phyloP scores from a whole-genome alignment of 2,329 filamentous ascomycete species.

The Acarospora socialis region DNA sequence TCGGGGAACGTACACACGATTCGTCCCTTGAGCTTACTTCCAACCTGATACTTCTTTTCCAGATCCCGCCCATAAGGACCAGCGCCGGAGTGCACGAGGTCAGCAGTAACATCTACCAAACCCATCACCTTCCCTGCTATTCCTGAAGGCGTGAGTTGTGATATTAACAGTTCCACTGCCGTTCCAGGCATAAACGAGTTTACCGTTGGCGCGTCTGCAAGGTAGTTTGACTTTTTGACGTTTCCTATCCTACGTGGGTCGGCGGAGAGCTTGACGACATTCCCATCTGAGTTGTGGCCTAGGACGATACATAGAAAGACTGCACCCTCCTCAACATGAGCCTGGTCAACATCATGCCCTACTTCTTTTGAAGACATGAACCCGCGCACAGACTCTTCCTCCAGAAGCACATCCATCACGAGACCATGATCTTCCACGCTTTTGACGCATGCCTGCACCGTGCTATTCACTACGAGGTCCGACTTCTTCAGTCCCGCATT shows the following conservation, averaged over 20 bases:
- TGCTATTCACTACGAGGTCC: conserved; percentile 60
- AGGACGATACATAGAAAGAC: conserved; percentile 74
- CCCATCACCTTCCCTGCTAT: conserved; percentile 84
- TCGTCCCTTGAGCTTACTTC: conserved; percentile 70
- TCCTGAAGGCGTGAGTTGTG: conserved; percentile 60
- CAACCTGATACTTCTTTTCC: conserved; percentile 64
- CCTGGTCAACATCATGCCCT: conserved; percentile 48
- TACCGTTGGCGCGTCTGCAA: conserved; percentile 70
- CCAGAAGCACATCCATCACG: conserved; percentile 79
- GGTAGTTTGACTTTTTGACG: conserved; percentile 47
- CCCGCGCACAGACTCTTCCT: conserved; percentile 52
- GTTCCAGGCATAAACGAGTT: conserved; percentile 84
- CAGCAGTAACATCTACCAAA: conserved; percentile 76
- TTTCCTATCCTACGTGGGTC: conserved; percentile 56
- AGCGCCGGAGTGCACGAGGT: conserved; percentile 74
- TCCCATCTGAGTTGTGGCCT: conserved; percentile 60
- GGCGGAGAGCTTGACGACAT: conserved; percentile 74
- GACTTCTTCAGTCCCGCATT: conserved; percentile 62
- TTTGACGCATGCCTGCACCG: conserved; percentile 71
- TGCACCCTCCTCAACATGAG: conserved; percentile 63
- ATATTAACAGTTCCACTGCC: conserved; percentile 71
- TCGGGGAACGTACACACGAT: conserved; percentile 78
- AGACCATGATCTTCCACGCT: conserved; percentile 95
- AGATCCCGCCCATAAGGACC: conserved; percentile 56
- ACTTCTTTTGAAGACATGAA: conserved; percentile 81